These are phyloP conservation scores for Cercophora scortea DNA, from an alignment of 495 filamentous ascomycete species.

Conservation along the genomic window DNA sequence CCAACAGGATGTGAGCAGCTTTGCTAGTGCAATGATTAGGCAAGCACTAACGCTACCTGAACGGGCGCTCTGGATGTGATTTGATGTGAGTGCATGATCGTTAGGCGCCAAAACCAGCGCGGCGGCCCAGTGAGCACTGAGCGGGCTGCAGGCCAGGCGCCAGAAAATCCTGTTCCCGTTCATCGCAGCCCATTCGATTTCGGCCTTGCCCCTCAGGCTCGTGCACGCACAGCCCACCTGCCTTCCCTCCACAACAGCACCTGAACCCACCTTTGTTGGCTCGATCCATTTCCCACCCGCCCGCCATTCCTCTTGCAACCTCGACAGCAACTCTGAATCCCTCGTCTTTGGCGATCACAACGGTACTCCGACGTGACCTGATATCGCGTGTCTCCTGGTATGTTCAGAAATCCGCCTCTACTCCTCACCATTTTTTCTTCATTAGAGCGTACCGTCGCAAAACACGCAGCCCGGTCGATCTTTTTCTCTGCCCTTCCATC, in stretches of 20 bases:
- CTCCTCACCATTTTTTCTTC: not conserved
- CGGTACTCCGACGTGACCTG: not conserved
- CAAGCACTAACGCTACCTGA: too few species aligned
- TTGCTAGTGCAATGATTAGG: not conserved
- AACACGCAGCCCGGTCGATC: slow-evolving; percentile 10
- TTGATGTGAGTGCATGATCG: not conserved
- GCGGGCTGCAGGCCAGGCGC: not conserved
- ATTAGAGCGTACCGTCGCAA: not conserved
- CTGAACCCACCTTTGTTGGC: slow-evolving; percentile 19
- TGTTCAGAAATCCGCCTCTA: not conserved
- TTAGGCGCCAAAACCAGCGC: slow-evolving; percentile 15
- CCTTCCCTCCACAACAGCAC: not conserved
- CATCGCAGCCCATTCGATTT: not conserved
- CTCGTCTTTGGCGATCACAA: slow-evolving; percentile 11
- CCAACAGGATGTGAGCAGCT: too few species aligned
- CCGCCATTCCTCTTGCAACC: slow-evolving; percentile 20
- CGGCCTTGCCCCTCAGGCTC: slow-evolving; percentile 8
- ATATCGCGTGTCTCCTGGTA: slow-evolving; percentile 1
- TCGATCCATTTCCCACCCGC: slow-evolving; percentile 15
- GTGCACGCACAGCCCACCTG: not conserved
- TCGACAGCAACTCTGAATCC: slow-evolving; percentile 8
- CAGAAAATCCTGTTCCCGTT: slow-evolving; percentile 13
- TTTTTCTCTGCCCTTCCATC: slow-evolving; percentile 21
- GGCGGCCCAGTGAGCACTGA: not conserved
- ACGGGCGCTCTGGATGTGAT: not conserved